Evolutionary conservation across 345 rosid genomes (phyloP).

Genomic region (Aegle marmelos): DNA sequence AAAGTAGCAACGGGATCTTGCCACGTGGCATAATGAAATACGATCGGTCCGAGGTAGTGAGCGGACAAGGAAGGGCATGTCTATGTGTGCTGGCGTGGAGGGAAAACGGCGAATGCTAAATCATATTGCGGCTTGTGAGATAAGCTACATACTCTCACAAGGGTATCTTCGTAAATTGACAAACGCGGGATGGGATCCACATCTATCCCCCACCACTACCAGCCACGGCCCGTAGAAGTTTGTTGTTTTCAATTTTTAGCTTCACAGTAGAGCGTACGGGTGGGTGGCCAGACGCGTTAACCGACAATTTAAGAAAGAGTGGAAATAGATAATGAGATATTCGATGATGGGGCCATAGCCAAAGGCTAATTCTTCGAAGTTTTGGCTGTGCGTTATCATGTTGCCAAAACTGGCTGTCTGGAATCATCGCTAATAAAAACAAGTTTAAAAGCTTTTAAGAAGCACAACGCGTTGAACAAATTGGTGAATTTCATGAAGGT

Average conservation of each 20-base stretch:
- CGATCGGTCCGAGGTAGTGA: constrained; percentile 6
- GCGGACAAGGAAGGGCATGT: constrained; percentile 2
- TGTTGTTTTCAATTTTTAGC: not conserved
- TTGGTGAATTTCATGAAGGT: not conserved
- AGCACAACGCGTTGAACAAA: not conserved
- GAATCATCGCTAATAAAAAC: not conserved
- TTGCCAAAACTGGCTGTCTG: not conserved
- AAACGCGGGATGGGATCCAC: not conserved
- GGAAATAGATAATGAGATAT: not conserved
- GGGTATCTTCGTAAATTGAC: not conserved
- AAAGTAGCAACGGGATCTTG: not conserved
- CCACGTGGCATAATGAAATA: constrained; percentile 13
- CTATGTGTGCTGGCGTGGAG: not conserved
- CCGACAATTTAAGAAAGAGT: not conserved
- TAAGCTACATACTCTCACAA: not conserved
- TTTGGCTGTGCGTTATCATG: not conserved
- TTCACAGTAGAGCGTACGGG: constrained; percentile 1
- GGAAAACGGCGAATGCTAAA: not conserved
- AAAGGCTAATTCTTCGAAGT: not conserved
- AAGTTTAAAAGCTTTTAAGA: not conserved
- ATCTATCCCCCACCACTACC: not conserved
- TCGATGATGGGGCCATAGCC: not conserved
- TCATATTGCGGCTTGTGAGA: not conserved
- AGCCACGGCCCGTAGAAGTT: not conserved
- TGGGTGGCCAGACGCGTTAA: constrained; percentile 13